Base-by-base conservation (phyloP, 108 stramenopile genomes). In the Nannochloropsis salina region DNA sequence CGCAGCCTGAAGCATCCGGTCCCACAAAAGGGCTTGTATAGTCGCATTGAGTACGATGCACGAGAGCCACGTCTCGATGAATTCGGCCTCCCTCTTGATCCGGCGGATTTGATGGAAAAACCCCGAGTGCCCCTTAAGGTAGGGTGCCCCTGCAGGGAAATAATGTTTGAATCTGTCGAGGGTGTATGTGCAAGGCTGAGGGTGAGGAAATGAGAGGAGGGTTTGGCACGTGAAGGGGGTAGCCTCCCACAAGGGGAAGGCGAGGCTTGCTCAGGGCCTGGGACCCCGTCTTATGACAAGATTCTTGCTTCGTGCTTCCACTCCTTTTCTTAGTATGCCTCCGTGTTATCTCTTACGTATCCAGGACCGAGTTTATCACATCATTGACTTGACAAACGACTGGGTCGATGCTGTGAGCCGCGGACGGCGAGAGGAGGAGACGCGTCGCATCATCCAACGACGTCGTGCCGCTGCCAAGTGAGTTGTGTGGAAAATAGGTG, bases 11-110 rank as follows among this genome's bases (percentile, higher is more conserved):
- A 74, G 8, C 61, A 74, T n/a, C 61, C 61, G 15, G n/a, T n/a
- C 20, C 61, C 61, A n/a, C 61, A 74, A 74, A 74, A 74, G 61
- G 61, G 61, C 61, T 74, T 74, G 61, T 74, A 74, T 6, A 74
- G 61, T 74, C 61, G 61, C 61, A n/a, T 74, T 3, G 61, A 74
- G 6, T 74, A 74, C 61, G 61, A 74, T n/a, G 61, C 61, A n/a
- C 61, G 61, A 2, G 61, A n/a, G 61, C 61, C 61, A 4, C 5
- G 15, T n/a, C 61, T 74, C 61, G 61, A 74, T 74, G 61, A 74
- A n/a, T 74, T 6, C n/a, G 61, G 61, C 61, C n/a, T 74, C 3
- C 61, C 61, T 4, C 61, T 74, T 74, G 61, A 74, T n/a, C 61
- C 61, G 61, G 15, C 61, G 4, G 61, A 74, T 74, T 74, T 74